phyloP scores from a whole-genome alignment of 140 eudicot species.

The Stevia rebaudiana region DNA sequence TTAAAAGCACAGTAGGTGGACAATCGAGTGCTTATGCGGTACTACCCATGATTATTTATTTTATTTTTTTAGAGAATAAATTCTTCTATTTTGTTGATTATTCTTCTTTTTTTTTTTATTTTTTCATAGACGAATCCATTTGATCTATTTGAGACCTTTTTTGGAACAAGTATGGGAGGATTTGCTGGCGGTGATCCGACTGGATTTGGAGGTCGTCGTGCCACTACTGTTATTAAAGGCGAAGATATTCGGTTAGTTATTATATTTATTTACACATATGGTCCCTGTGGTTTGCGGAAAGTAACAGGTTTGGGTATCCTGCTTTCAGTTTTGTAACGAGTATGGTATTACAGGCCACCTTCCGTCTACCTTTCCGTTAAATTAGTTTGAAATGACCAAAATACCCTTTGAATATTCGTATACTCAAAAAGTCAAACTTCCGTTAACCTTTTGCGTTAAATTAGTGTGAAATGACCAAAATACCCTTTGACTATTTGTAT shows the following conservation, averaged over 20 bases:
- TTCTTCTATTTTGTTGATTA: not conserved
- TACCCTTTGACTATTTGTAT: too few species aligned
- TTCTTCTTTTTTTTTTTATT: slow-evolving; percentile 1
- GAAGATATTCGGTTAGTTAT: slow-evolving; percentile 89
- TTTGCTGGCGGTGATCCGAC: slow-evolving; percentile 66
- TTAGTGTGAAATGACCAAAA: too few species aligned
- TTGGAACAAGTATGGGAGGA: slow-evolving; percentile 86
- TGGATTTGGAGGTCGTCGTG: slow-evolving; percentile 79
- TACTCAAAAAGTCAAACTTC: too few species aligned
- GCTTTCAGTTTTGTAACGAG: too few species aligned
- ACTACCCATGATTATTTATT: slow-evolving; percentile 11
- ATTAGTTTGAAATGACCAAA: too few species aligned
- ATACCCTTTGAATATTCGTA: too few species aligned
- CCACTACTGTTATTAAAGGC: slow-evolving; percentile 74
- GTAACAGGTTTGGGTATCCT: too few species aligned
- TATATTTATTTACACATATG: too few species aligned
- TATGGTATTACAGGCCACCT: too few species aligned
- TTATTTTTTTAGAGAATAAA: not conserved
- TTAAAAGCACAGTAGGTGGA: slow-evolving; percentile 78
- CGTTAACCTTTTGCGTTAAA: too few species aligned
- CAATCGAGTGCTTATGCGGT: slow-evolving; percentile 90
- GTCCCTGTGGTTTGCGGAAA: too few species aligned
- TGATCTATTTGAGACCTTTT: slow-evolving; percentile 95
- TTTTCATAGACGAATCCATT: slow-evolving; percentile 78
- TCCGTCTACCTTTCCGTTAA: too few species aligned